phyloP scores from a whole-genome alignment of 768 basidiomycete species.

The Boletus reticulatus region DNA sequence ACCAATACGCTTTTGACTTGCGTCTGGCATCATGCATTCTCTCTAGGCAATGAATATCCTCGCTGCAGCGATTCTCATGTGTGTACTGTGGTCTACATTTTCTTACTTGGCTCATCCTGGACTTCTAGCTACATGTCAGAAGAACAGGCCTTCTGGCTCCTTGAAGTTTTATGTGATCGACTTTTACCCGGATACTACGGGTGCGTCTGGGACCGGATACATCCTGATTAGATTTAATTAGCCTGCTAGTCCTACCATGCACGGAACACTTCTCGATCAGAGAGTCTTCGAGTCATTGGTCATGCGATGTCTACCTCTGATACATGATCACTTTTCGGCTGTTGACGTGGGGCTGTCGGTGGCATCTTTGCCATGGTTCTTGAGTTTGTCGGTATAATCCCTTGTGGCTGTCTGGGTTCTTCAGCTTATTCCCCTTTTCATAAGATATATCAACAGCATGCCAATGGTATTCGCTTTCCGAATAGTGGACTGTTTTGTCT shows the following conservation, averaged over 20 bases:
- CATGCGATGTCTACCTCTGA: slow-evolving; percentile 82
- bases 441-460: slow-evolving; percentile 85
- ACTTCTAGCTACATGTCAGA: slow-evolving; percentile 90
- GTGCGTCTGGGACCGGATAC: slow-evolving; percentile 39
- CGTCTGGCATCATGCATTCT: neutral
- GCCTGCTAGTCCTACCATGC: slow-evolving; percentile 83
- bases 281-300: slow-evolving; percentile 96
- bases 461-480: slow-evolving; percentile 98
- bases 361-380: slow-evolving; percentile 96
- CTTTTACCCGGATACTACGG: slow-evolving; percentile 97
- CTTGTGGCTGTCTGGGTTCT: slow-evolving; percentile 4
- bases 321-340: slow-evolving; percentile 86
- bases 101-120: slow-evolving; percentile 5
- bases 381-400: slow-evolving; percentile 75
- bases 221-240: slow-evolving; percentile 2
- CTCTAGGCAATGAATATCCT: slow-evolving; percentile 94
- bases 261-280: slow-evolving; percentile 97
- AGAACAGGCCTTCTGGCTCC: slow-evolving; percentile 96
- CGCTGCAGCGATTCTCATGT: slow-evolving; percentile 94
- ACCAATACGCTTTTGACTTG: slow-evolving; percentile 8
- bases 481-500: slow-evolving; percentile 96
- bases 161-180: slow-evolving; percentile 92
- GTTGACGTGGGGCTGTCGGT: slow-evolving; percentile 98
- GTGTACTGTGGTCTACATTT: slow-evolving; percentile 21
- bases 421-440: slow-evolving; percentile 24